Percentiles rank a stretch among this genome's conserved stretches.
Evolutionary conservation across 768 basidiomycete genomes (phyloP).

Genomic region (Serendipita sp.): DNA sequence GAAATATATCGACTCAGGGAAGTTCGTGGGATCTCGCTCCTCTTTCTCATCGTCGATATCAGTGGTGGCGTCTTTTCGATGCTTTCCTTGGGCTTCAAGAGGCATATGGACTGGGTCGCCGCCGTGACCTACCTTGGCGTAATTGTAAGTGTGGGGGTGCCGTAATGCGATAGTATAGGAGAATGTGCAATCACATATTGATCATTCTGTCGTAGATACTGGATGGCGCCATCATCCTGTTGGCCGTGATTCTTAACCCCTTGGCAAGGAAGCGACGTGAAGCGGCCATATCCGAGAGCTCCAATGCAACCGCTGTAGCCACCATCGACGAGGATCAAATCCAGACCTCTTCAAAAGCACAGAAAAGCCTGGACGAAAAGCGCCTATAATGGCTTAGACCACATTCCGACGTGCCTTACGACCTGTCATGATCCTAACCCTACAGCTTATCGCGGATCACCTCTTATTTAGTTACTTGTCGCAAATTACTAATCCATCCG

Average conservation of each 20-base stretch:
- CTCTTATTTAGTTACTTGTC: no score
- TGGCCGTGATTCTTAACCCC: slow-evolving; percentile 53
- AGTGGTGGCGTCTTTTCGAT: slow-evolving; percentile 55
- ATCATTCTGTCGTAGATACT: slow-evolving; percentile 28
- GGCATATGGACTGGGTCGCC: slow-evolving; percentile 45
- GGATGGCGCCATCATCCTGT: slow-evolving; percentile 43
- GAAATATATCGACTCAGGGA: slow-evolving; percentile 53
- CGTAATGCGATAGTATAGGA: neutral
- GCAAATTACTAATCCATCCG: no score
- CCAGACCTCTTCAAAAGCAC: no score
- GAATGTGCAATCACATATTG: neutral
- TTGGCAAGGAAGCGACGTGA: slow-evolving; percentile 26
- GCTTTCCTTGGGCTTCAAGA: slow-evolving; percentile 52
- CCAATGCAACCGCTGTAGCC: no score
- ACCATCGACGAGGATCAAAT: no score
- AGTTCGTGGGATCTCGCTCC: slow-evolving; percentile 51
- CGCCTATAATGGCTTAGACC: no score
- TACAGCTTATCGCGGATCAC: no score
- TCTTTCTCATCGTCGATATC: slow-evolving; percentile 56
- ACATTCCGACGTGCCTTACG: no score
- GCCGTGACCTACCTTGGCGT: slow-evolving; percentile 47
- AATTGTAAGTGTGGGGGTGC: slow-evolving; percentile 26
- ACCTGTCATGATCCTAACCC: no score
- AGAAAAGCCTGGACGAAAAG: no score
- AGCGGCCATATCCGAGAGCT: neutral